These are phyloP conservation scores for Diaporthe amygdali DNA, from an alignment of 2,329 filamentous ascomycete genomes.

Conservation along the genomic window DNA sequence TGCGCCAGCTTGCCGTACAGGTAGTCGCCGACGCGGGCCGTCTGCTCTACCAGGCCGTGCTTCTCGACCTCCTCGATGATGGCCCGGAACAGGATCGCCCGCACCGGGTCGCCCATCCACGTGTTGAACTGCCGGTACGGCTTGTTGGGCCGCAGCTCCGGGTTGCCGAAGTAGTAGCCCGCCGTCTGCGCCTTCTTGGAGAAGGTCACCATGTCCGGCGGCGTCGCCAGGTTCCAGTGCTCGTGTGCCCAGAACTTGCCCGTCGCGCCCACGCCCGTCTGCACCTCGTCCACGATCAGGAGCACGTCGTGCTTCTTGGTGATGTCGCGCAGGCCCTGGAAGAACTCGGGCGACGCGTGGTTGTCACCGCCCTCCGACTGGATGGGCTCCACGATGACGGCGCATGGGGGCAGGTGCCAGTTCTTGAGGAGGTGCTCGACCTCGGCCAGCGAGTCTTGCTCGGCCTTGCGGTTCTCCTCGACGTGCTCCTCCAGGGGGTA, in stretches of 20 bases:
- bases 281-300: constrained; percentile 92
- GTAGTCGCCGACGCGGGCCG: constrained; percentile 79
- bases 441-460: constrained; percentile 81
- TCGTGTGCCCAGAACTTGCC: constrained; percentile 97
- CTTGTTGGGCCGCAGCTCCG: constrained; percentile 83
- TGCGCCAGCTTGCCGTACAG: constrained; percentile 73
- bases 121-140: constrained; percentile 97
- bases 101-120: constrained; percentile 93
- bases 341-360: constrained; percentile 87
- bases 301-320: constrained; percentile 80
- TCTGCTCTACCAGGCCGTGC: constrained; percentile 79
- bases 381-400: constrained; percentile 86
- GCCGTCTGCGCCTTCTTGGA: constrained; percentile 95
- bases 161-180: constrained; percentile 88
- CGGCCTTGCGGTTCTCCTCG: constrained; percentile 81
- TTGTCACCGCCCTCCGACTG: constrained; percentile 96
- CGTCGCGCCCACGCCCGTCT: constrained; percentile 90
- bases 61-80: constrained; percentile 83
- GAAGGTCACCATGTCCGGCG: constrained; percentile 94
- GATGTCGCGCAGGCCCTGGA: constrained; percentile 80
- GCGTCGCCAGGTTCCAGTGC: constrained; percentile 82
- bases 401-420: constrained; percentile 80
- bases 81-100: constrained; percentile 82
- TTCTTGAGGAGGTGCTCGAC: constrained; percentile 81
- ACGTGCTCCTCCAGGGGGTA: constrained; percentile 84